These are phyloP conservation scores for Coemansia sp. DNA, from an alignment of 192 early-diverging fungal genomes.

Conservation along the genomic window DNA sequence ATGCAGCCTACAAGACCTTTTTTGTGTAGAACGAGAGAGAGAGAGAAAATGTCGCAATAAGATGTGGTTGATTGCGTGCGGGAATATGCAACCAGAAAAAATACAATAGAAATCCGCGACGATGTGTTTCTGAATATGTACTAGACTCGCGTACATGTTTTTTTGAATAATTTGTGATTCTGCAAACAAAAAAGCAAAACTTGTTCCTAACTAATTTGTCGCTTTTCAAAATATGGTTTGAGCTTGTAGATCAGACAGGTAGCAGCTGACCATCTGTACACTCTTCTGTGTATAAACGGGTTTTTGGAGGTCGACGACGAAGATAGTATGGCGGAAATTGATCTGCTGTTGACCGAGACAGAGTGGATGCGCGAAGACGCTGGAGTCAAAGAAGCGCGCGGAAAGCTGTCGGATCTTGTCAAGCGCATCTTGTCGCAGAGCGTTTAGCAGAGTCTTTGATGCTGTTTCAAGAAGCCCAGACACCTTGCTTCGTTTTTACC, in stretches of 20 bases:
- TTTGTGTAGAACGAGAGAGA: too few species aligned
- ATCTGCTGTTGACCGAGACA: slow-evolving; percentile 34
- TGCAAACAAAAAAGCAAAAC: too few species aligned
- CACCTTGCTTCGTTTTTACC: too few species aligned
- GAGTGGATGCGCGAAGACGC: slow-evolving; percentile 37
- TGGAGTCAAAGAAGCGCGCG: slow-evolving; percentile 26
- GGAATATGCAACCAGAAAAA: too few species aligned
- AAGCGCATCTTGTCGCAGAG: too few species aligned
- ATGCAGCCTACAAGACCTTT: too few species aligned
- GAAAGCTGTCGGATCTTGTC: slow-evolving; percentile 21
- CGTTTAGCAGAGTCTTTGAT: too few species aligned
- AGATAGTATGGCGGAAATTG: slow-evolving; percentile 22
- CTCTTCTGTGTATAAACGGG: slow-evolving; percentile 44
- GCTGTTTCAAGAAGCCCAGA: too few species aligned
- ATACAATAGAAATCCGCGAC: neutral
- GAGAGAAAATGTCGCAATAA: slow-evolving; percentile 2
- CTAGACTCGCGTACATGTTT: slow-evolving; percentile 1
- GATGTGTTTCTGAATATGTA: slow-evolving; percentile 3
- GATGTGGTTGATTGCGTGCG: too few species aligned
- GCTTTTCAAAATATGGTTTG: neutral
- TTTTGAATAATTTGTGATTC: too few species aligned
- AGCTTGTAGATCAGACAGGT: slow-evolving; percentile 49
- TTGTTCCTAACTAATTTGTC: slow-evolving; percentile 4
- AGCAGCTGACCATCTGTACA: slow-evolving; percentile 49
- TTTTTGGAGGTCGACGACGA: slow-evolving; percentile 21